phyloP scores from a whole-genome alignment of 2,329 filamentous ascomycete species.

The Neonectria sp. region DNA sequence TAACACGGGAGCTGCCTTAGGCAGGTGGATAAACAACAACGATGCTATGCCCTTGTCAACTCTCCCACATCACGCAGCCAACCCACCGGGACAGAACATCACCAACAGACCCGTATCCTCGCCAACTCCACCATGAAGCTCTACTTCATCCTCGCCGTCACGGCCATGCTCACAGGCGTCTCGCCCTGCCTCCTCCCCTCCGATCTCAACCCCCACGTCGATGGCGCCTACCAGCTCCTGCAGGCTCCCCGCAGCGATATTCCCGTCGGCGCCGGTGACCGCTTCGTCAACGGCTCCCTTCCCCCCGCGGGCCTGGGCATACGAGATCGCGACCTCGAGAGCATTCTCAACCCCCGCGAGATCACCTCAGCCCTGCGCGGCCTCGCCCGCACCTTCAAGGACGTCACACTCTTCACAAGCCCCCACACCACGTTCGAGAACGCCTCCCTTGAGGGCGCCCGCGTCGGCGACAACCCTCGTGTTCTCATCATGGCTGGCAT shows the following conservation, averaged over 20 bases:
- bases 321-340: constrained; percentile 55
- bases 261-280: constrained; percentile 60
- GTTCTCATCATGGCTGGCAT: constrained; percentile 69
- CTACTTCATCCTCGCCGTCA: constrained; percentile 33
- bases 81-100: neutral
- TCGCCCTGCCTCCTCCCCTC: constrained; percentile 57
- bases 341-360: constrained; percentile 62
- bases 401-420: constrained; percentile 57
- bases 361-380: constrained; percentile 60
- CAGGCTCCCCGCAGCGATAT: constrained; percentile 47
- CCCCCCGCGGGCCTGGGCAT: constrained; percentile 52
- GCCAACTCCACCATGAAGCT: constrained; percentile 48
- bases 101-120: neutral
- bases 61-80: neutral
- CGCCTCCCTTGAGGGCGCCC: constrained; percentile 56
- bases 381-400: constrained; percentile 56
- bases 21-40: neutral
- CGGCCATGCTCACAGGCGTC: constrained; percentile 37
- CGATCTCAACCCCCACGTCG: constrained; percentile 46
- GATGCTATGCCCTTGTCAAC: neutral
- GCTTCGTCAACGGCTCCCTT: constrained; percentile 57
- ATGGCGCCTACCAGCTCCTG: constrained; percentile 17
- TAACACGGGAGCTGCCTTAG: neutral
- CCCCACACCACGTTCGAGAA: constrained; percentile 62
- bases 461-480: constrained; percentile 62